A percentile compares a stretch with the other conserved stretches of the same genome.
Conservation (phyloP, 371 early-diverging fungal species). For the Mortierella sp. region DNA sequence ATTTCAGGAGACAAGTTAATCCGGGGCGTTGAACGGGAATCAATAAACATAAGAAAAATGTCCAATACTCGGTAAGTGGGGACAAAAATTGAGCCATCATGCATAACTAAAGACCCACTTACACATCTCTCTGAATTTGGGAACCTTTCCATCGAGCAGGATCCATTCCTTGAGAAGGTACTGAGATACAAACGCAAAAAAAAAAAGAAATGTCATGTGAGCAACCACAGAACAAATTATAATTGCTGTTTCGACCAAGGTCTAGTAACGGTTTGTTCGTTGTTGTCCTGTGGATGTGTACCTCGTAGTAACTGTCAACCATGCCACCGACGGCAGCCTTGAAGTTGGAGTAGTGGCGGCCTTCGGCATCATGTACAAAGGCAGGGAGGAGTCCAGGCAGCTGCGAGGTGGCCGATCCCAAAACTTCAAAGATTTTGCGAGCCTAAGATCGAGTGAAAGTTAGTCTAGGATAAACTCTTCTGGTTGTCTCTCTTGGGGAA, state of each 20-base stretch:
- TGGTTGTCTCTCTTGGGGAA: neutral
- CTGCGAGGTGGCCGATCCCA: conserved; percentile 63
- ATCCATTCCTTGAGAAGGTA: conserved; percentile 84
- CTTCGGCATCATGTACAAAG: conserved; percentile 47
- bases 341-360: conserved; percentile 47
- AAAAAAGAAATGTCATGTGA: neutral
- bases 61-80: neutral
- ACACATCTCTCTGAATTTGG: conserved; percentile 63
- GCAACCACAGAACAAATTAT: neutral
- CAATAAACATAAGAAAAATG: neutral
- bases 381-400: conserved; percentile 72
- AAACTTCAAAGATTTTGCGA: conserved; percentile 62
- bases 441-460: conserved; percentile 51
- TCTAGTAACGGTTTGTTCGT: neutral
- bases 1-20: neutral
- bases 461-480: neutral
- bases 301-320: conserved; percentile 69
- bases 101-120: neutral
- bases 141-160: conserved; percentile 64
- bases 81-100: neutral
- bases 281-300: neutral
- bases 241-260: neutral
- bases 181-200: conserved; percentile 42
- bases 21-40: neutral
- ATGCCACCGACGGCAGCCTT: conserved; percentile 65